Conservation (phyloP, 768 basidiomycete species). For the Roridomyces roridus region DNA sequence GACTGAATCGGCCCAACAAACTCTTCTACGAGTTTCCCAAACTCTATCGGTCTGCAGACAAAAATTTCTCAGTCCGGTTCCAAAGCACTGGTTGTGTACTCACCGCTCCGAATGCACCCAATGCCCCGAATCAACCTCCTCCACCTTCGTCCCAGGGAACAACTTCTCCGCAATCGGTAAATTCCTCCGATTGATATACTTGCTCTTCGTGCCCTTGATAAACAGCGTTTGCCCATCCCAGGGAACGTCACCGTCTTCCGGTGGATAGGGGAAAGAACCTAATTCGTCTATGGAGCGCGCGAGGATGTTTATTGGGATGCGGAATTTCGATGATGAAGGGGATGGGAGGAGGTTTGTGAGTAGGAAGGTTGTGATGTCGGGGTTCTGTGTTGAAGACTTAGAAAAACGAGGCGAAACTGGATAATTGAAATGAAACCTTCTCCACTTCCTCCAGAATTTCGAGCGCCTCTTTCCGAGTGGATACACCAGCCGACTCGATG, state of each 20-base stretch:
- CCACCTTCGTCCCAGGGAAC: conserved; percentile 74
- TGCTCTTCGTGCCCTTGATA: conserved; percentile 81
- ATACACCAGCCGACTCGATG: conserved; percentile 64
- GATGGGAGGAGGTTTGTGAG: conserved; percentile 76
- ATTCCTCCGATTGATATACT: conserved; percentile 81
- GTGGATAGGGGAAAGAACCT: conserved; percentile 79
- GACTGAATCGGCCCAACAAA: too few relatives aligned
- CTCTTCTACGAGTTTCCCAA: too few relatives aligned
- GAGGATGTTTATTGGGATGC: conserved; percentile 75
- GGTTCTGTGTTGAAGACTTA: too few relatives aligned
- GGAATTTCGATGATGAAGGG: conserved; percentile 54
- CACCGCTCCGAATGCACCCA: conserved; percentile 49
- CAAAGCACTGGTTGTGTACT: too few relatives aligned
- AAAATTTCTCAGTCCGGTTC: too few relatives aligned
- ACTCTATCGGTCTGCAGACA: too few relatives aligned
- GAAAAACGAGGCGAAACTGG: too few relatives aligned
- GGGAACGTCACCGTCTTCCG: conserved; percentile 54
- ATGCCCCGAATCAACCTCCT: conserved; percentile 77
- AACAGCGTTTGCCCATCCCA: conserved; percentile 72
- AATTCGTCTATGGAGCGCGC: conserved; percentile 65
- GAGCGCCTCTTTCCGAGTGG: conserved; percentile 73
- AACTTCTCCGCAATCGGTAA: conserved; percentile 63
- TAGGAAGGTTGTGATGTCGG: conserved; percentile 79
- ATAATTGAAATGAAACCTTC: conserved; percentile 55
- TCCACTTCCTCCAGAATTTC: conserved; percentile 67